Evolutionary conservation across 2,329 filamentous ascomycete genomes (phyloP).

Genomic region (Lecanoromycetidae sp.): DNA sequence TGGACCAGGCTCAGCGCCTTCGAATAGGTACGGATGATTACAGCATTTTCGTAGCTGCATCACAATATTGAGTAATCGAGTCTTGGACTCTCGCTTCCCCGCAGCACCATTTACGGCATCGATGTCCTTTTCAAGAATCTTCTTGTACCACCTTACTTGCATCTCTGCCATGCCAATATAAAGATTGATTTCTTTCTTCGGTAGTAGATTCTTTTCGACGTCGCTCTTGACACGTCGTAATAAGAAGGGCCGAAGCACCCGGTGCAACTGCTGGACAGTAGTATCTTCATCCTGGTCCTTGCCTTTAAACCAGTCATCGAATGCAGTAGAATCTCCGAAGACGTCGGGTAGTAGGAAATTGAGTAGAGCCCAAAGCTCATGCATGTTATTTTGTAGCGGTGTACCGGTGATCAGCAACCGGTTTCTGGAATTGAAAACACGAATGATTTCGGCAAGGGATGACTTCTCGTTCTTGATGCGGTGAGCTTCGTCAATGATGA

Average conservation of each 20-base stretch:
- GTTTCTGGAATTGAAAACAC: constrained; percentile 90
- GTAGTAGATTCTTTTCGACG: constrained; percentile 92
- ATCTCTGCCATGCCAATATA: constrained; percentile 99
- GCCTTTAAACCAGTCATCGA: constrained; percentile 94
- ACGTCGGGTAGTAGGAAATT: constrained; percentile 98
- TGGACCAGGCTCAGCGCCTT: constrained; percentile 90
- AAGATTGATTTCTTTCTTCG: constrained; percentile 94
- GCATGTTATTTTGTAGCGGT: constrained; percentile 91
- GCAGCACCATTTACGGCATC: constrained; percentile 95
- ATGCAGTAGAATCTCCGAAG: constrained; percentile 90
- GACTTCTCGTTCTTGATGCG: constrained; percentile 99
- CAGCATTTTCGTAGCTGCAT: constrained; percentile 99
- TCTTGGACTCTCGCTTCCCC: constrained; percentile 96
- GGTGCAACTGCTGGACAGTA: constrained; percentile 89
- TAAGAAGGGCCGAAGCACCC: constrained; percentile 83
- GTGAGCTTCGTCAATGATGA: constrained; percentile 96
- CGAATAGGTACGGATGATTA: constrained; percentile 96
- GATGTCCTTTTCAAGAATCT: constrained; percentile 97
- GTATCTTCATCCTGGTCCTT: constrained; percentile 86
- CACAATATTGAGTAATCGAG: constrained; percentile 90
- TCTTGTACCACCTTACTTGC: constrained; percentile 98
- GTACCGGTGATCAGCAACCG: constrained; percentile 92
- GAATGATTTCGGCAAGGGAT: constrained; percentile 89
- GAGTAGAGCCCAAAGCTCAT: constrained; percentile 92
- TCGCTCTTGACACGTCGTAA: constrained; percentile 93